Evolutionary conservation across 2,329 filamentous ascomycete genomes (phyloP), one percentile per base, ranked within the genome.

Genomic region (Verticillium klebahnii): DNA sequence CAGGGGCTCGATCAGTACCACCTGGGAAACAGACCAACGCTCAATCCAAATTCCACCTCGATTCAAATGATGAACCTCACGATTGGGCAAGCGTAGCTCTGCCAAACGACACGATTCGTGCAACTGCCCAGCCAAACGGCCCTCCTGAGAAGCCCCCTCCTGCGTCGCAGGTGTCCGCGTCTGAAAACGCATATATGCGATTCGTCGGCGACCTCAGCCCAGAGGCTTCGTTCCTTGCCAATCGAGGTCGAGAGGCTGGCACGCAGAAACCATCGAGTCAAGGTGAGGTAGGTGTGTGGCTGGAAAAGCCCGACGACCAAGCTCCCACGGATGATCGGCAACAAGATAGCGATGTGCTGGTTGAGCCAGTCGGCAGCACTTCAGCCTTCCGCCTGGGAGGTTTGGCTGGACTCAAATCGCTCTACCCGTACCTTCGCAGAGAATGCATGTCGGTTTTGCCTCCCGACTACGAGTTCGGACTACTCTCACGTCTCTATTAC

Each of bases 121-220:
- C 37, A 4, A 19, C 3, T 14, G 23, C 25, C 23, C 37, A 14
- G 5, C 6, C 25, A 17, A 7, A 9, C 1, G 11, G 11, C 9
- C 19, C 9, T 52, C 45, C 9, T 1, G 3, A 9, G 19, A 25
- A 12, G 4, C n/a, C 6, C 25, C 8, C 3, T 39, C 14, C 57
- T 8, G 14, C 23, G 2, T 23, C 36, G 12, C 5, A 34, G 15
- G 39, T 23, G 56, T 12, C 29, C 9, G 5, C 5, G n/a, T 50
- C 57, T 29, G 58, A 59, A 23, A 45, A 29, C n/a, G 40, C 45
- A 17, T 55, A 37, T 19, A 4, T 59, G 32, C 77, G 74, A 7
- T 69, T 69, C 39, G 67, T 69, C 25, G 67, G 66, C 15, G 64
- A 69, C 54, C 56, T 69, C 15, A 68, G 66, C 59, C 68, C 68